Percentiles rank a stretch among this genome's conserved stretches.
phyloP scores from a whole-genome alignment of 495 filamentous ascomycete species.

The Opeltia flavorubescens region DNA sequence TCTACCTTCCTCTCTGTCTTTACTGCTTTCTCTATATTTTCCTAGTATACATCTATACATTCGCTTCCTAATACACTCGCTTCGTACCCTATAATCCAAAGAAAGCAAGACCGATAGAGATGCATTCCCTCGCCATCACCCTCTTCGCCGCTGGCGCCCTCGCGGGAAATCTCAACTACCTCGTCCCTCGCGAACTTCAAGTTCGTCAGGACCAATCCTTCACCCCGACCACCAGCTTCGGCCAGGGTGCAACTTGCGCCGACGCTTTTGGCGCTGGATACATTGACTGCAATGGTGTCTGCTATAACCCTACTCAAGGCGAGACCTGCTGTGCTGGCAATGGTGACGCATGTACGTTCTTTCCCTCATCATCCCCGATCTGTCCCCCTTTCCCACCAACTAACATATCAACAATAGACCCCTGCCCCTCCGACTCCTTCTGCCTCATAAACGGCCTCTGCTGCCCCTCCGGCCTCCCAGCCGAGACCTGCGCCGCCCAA shows the following conservation, averaged over 20 bases:
- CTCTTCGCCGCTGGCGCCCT: constrained; percentile 2
- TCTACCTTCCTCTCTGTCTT: neutral
- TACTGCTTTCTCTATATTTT: no score
- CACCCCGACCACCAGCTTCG: neutral
- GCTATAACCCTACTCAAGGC: neutral
- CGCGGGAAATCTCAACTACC: neutral
- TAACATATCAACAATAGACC: no score
- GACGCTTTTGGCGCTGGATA: neutral
- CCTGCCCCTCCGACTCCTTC: neutral
- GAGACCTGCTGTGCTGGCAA: neutral
- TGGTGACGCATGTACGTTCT: neutral
- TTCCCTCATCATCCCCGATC: neutral
- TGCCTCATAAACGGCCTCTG: constrained; percentile 1
- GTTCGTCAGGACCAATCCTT: neutral
- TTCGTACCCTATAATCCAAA: neutral
- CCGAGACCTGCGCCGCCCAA: neutral
- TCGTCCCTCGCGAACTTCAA: constrained; percentile 1
- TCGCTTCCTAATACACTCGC: neutral
- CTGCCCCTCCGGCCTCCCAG: neutral
- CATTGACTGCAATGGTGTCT: neutral
- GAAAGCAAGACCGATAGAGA: neutral
- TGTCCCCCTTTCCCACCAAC: no score
- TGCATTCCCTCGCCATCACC: neutral
- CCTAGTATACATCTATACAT: neutral
- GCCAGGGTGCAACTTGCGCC: neutral